These are phyloP conservation scores for Eucalyptus marginata DNA, from an alignment of 345 rosid species.

Conservation along the genomic window DNA sequence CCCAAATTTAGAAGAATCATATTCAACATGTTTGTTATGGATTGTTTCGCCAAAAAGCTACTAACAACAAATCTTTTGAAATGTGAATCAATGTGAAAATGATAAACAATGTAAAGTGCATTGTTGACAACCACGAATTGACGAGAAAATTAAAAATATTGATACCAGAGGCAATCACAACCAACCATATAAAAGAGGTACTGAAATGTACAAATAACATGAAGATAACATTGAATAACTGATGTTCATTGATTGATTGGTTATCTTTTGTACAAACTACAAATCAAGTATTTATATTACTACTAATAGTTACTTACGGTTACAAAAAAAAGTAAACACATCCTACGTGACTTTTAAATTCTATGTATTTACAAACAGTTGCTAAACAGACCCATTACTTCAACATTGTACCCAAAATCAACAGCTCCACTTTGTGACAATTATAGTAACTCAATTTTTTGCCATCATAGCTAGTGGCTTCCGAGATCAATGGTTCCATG, in stretches of 20 bases:
- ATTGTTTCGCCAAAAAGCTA: background rate
- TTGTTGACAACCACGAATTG: accelerated
- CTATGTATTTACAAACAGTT: accelerated
- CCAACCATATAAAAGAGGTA: background rate
- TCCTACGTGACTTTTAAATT: background rate
- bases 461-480: too few relatives aligned
- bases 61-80: background rate
- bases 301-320: accelerated
- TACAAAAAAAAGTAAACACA: background rate
- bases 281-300: accelerated
- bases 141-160: background rate
- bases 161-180: accelerated
- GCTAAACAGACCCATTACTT: background rate
- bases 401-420: background rate
- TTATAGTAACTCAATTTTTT: too few relatives aligned
- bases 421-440: background rate
- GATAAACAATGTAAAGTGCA: background rate
- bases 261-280: background rate
- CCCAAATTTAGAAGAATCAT: background rate
- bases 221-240: background rate
- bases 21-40: background rate
- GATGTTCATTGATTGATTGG: background rate
- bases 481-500: too few relatives aligned
- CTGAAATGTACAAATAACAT: background rate
- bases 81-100: background rate